Base-by-base conservation (phyloP, 257 asterid genomes). In the Echites panduratus region DNA sequence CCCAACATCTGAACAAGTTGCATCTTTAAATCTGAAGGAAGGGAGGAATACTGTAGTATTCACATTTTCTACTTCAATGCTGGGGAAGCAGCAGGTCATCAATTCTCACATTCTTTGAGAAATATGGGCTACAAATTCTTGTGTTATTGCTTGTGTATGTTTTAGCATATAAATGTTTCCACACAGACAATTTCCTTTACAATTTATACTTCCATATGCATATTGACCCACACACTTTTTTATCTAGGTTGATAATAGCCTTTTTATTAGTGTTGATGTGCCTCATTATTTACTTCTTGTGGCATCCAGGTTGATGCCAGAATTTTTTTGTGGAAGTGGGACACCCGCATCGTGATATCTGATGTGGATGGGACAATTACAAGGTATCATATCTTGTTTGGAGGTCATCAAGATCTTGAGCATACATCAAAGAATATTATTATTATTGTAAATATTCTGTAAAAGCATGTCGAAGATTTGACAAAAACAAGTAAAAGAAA, bases 311-410 rank as follows among this genome's bases (percentile, higher is more conserved):
- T 95, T 81, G 97, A 90, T 66, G 98, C 99, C 32, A 81, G 76
- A n/a, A 90, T 92, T 73, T 92, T 86, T 83, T 85, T 94, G 74
- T 94, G 98, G 99, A 87, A 89, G 81, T 89, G 96, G 92, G 97
- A 95, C 75, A 41, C 90, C 32, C 88, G 86, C 41, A 81, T 94
- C 62, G 98, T 92, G 81, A 92, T 95, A 82, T 95, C 99, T 68
- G 99, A 95, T 81, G 99, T 95, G 69, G 99, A 95, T 79, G 99
- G 99, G 73, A 95, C 99, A 61, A 95, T 95, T 80, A 95, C 99
- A 24, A 78, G 97, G 99, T 95, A 81, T 61, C 59, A 1, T 9
- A 62, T 43, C 16, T 45, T 52, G 16, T 27, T n/a, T 2, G 68
- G 61, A 63, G 26, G 32, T 20, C 43, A 26, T 67, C 16, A 63